These are phyloP conservation scores for Dorcoceras hygrometricum DNA, from an alignment of 257 asterid species.

Conservation along the genomic window DNA sequence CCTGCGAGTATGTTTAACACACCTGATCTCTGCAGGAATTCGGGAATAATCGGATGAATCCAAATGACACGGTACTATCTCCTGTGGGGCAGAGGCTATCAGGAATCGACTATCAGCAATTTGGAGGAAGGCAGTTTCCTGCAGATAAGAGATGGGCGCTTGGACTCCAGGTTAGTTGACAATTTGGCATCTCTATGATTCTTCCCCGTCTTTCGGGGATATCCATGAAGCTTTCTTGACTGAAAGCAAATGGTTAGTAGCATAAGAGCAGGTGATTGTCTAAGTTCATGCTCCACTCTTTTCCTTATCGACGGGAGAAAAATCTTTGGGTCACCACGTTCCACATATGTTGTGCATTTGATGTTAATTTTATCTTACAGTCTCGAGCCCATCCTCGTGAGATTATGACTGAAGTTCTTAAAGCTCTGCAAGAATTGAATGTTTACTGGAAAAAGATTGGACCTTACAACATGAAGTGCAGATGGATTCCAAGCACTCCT, in stretches of 20 bases:
- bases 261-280: neutral
- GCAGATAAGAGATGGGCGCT: slow-evolving; percentile 74
- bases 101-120: slow-evolving; percentile 66
- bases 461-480: slow-evolving; percentile 80
- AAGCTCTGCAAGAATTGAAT: slow-evolving; percentile 67
- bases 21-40: slow-evolving; percentile 43
- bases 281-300: neutral
- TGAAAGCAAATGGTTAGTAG: neutral
- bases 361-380: slow-evolving; percentile 30
- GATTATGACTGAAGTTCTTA: slow-evolving; percentile 75
- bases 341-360: neutral
- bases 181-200: slow-evolving; percentile 17
- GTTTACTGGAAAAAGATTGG: slow-evolving; percentile 79
- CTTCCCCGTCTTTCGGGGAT: neutral
- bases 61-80: slow-evolving; percentile 53
- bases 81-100: slow-evolving; percentile 63
- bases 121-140: slow-evolving; percentile 55
- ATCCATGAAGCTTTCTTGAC: neutral
- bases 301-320: neutral
- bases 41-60: slow-evolving; percentile 45
- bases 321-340: neutral
- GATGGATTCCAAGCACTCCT: slow-evolving; percentile 52
- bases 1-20: slow-evolving; percentile 3
- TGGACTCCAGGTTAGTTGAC: slow-evolving; percentile 66
- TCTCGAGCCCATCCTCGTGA: slow-evolving; percentile 85